Evolutionary conservation across 2,329 filamentous ascomycete species (phyloP).

Genomic region (Stemphylium lycopersici): DNA sequence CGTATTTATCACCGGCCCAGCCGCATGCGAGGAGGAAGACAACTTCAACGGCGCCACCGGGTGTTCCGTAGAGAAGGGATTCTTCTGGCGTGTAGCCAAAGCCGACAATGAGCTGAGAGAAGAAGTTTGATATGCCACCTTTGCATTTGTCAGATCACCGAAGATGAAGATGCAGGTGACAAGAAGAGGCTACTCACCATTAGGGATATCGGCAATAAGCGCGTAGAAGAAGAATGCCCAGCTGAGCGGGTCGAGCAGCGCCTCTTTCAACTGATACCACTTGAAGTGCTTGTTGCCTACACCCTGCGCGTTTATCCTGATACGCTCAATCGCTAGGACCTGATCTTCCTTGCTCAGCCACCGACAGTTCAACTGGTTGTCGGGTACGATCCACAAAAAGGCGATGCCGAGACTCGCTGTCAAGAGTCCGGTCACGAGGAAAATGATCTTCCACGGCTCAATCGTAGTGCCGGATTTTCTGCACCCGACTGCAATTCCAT

Average conservation of each 20-base stretch:
- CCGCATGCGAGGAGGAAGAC: conserved; percentile 62
- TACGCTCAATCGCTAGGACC: conserved; percentile 70
- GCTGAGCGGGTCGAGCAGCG: conserved; percentile 62
- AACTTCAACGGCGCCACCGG: conserved; percentile 69
- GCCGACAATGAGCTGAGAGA: conserved; percentile 64
- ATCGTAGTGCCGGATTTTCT: conserved; percentile 62
- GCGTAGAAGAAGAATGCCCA: conserved; percentile 67
- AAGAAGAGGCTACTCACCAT: conserved; percentile 48
- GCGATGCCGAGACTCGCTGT: conserved; percentile 51
- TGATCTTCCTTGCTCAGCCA: conserved; percentile 71
- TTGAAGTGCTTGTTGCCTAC: conserved; percentile 74
- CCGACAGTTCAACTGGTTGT: conserved; percentile 65
- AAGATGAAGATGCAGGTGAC: not conserved
- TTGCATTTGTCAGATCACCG: not conserved
- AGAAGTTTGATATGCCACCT: conserved; percentile 65
- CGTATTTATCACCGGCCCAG: conserved; percentile 62
- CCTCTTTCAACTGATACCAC: conserved; percentile 67
- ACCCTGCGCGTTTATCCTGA: conserved; percentile 77
- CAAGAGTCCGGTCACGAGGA: conserved; percentile 54
- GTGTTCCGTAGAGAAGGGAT: conserved; percentile 68
- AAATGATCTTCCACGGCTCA: conserved; percentile 69
- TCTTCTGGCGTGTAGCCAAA: conserved; percentile 70
- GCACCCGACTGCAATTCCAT: conserved; percentile 65
- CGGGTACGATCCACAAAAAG: conserved; percentile 58
- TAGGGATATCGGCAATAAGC: conserved; percentile 63